Evolutionary conservation across 352 stramenopile genomes (phyloP), one percentile per base, ranked within the genome.

Genomic region (Globisporangium iwayamae): DNA sequence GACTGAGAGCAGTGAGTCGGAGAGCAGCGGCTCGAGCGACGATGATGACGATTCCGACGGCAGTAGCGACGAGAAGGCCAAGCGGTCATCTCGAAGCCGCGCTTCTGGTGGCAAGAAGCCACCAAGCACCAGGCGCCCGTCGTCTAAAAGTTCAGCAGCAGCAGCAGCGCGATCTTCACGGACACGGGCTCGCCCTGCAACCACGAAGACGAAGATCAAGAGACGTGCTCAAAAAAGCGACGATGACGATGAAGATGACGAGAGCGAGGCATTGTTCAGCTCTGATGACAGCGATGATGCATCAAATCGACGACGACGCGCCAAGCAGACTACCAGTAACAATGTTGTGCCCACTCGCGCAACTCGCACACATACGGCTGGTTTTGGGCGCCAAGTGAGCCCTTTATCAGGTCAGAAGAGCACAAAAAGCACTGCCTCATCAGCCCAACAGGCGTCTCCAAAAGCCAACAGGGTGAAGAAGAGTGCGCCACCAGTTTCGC

Each of bases 1-100:
- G 78, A 79, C 73, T 6, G 83, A 86, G 47, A 85, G 74, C 46
- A 88, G 82, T 50, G 84, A 70, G 6, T 89, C 79, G 10, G 84
- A 78, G 56, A 87, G 74, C 46, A 87, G 81, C 34, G 73, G 75
- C 20, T 91, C 79, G 1, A 90, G 79, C 60, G 71, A 85, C 60
- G 71, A 85, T 11, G 73, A 79, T 10, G 53, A 53, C 4, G 69
- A 64, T 9, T 74, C 74, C 47, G 75, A 78, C 20, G 76, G 60
- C 22, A 83, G 81, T 36, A 85, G 73, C 58, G 75, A 75, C 28
- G 56, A 60, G 38, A 72, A 73, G 62, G 53, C 63, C 36, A 67
- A 68, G 11, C 70, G 67, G 5, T 57, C 43, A 11, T 45, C 69
- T 22, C 64, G 56, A 25, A 73, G 62, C 28, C 72, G 70, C 10